A percentile compares a stretch with the other conserved stretches of the same genome.
These are phyloP conservation scores for Sclerotinia subarctica DNA, from an alignment of 2,329 filamentous ascomycete species.

Conservation along the genomic window DNA sequence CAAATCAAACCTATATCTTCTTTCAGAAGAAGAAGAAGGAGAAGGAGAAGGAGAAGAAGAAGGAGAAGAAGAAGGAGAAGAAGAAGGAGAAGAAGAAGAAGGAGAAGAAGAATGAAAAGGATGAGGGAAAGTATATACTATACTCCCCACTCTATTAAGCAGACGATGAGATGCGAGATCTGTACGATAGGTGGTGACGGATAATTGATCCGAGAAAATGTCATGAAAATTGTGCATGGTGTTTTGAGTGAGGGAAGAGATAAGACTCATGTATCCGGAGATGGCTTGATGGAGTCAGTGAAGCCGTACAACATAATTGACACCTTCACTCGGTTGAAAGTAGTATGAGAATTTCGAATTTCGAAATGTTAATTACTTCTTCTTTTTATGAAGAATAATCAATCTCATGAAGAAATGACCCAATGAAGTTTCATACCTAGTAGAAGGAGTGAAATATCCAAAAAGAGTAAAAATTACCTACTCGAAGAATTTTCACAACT, in stretches of 20 bases:
- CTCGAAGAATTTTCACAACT: not conserved
- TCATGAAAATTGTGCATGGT: not conserved
- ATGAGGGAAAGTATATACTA: too few relatives aligned
- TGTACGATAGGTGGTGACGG: too few relatives aligned
- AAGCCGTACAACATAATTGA: not conserved
- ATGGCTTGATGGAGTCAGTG: too few relatives aligned
- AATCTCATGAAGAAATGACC: not conserved
- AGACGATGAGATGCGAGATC: not conserved
- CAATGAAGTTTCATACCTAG: not conserved
- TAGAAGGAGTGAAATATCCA: not conserved
- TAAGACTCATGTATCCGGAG: too few relatives aligned
- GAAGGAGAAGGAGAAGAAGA: too few relatives aligned
- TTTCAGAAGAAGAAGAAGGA: too few relatives aligned
- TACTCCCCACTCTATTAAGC: too few relatives aligned
- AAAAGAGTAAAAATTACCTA: too few relatives aligned
- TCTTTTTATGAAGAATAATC: not conserved
- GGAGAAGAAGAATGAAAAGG: too few relatives aligned
- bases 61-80: too few relatives aligned
- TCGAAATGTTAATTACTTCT: not conserved
- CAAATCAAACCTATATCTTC: not conserved
- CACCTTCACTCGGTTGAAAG: not conserved
- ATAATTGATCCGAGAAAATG: not conserved
- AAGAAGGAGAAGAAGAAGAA: too few relatives aligned
- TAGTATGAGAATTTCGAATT: not conserved
- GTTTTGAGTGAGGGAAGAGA: too few relatives aligned